Conservation (phyloP, 139 green algal genomes). For the Closterium sp. region DNA sequence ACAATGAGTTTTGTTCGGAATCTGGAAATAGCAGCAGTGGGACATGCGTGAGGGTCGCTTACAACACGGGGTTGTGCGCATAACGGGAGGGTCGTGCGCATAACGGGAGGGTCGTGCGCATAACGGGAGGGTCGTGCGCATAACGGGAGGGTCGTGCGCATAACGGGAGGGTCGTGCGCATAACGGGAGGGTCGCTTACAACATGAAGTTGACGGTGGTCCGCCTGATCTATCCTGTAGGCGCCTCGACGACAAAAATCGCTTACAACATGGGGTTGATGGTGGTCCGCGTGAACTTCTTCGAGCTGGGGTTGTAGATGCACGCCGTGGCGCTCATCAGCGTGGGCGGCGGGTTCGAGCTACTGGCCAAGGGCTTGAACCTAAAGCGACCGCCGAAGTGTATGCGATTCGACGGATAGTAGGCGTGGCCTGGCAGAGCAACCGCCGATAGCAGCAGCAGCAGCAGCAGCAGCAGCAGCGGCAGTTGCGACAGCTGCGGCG, state of each 20-base stretch:
- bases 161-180: neutral
- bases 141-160: too few relatives aligned
- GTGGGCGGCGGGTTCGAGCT: neutral
- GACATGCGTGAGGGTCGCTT: too few relatives aligned
- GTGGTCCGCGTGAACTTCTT: neutral
- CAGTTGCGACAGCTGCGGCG: neutral
- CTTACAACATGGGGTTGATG: neutral
- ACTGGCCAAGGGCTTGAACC: neutral
- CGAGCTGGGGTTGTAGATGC: neutral
- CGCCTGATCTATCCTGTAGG: neutral
- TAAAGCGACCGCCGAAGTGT: too few relatives aligned
- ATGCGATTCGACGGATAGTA: neutral
- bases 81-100: too few relatives aligned
- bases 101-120: too few relatives aligned
- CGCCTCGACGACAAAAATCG: too few relatives aligned
- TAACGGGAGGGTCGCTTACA: neutral
- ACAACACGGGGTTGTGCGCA: too few relatives aligned
- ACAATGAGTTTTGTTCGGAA: neutral
- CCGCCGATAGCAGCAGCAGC: neutral
- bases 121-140: too few relatives aligned
- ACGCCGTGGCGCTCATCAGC: neutral
- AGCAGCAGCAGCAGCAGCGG: neutral
- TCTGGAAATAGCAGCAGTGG: too few relatives aligned
- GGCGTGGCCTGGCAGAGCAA: neutral
- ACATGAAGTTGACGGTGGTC: neutral